A percentile compares a stretch with the other conserved stretches of the same genome.
Conservation (phyloP, 257 asterid species). For the Forsythia viridissima region DNA sequence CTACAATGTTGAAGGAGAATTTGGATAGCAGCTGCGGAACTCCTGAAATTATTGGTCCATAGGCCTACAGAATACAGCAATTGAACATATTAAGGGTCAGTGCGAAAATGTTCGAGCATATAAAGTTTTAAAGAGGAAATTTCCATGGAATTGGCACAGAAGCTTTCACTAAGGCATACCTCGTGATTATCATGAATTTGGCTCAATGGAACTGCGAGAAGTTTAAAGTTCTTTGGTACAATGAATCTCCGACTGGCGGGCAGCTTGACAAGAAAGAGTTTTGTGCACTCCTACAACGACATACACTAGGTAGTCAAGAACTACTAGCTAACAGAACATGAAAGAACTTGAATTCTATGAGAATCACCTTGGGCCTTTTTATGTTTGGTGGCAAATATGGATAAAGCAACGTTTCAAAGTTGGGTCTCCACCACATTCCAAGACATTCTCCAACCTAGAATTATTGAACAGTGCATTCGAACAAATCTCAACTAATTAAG, state of each 20-base stretch:
- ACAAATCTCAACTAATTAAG: slow-evolving; percentile 2
- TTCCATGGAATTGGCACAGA: neutral
- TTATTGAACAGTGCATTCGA: slow-evolving; percentile 12
- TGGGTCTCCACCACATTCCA: slow-evolving; percentile 91
- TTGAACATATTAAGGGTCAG: neutral
- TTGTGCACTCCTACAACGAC: slow-evolving; percentile 77
- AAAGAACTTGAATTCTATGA: slow-evolving; percentile 7
- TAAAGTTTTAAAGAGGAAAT: neutral
- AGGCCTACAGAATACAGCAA: slow-evolving; percentile 48
- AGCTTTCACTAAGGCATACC: slow-evolving; percentile 37
- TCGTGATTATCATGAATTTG: slow-evolving; percentile 63
- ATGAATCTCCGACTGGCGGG: slow-evolving; percentile 72
- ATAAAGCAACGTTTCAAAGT: slow-evolving; percentile 58
- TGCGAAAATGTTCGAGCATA: neutral
- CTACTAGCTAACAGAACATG: slow-evolving; percentile 8
- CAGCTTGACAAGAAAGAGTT: slow-evolving; percentile 79
- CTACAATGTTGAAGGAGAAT: slow-evolving; percentile 66
- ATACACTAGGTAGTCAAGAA: slow-evolving; percentile 15
- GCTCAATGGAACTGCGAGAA: slow-evolving; percentile 78
- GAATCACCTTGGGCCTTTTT: slow-evolving; percentile 67
- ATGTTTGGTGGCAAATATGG: slow-evolving; percentile 68
- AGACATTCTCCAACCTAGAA: slow-evolving; percentile 81
- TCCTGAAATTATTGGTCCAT: slow-evolving; percentile 70
- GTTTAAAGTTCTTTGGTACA: slow-evolving; percentile 66
- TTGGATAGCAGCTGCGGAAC: slow-evolving; percentile 82